Evolutionary conservation across 495 filamentous ascomycete species (phyloP).

Genomic region (Xylaria cubensis): DNA sequence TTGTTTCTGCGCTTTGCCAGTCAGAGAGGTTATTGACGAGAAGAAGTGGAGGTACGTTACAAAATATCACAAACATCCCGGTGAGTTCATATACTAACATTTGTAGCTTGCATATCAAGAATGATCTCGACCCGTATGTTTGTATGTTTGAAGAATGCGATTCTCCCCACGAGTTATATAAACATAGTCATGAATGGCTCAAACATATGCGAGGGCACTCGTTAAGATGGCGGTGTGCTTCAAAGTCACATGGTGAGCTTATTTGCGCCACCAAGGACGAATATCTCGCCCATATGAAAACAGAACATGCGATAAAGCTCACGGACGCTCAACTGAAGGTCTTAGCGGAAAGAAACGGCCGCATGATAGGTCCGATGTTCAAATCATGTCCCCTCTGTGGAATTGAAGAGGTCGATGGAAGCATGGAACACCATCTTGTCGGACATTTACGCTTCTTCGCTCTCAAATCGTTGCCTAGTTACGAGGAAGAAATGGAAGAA

Average conservation of each 20-base stretch:
- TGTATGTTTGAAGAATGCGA: constrained; percentile 16
- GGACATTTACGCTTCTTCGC: constrained; percentile 2
- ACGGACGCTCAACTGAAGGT: constrained; percentile 1
- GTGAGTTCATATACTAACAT: background rate
- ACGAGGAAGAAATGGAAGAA: background rate
- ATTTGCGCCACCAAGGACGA: background rate
- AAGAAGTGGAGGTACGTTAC: constrained; percentile 11
- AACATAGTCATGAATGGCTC: background rate
- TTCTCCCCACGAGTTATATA: background rate
- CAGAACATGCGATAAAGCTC: background rate
- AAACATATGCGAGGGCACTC: constrained; percentile 10
- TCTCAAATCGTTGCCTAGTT: constrained; percentile 13
- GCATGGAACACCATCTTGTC: constrained; percentile 5
- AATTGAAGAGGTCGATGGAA: background rate
- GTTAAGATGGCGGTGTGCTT: background rate
- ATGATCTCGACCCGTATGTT: constrained; percentile 17
- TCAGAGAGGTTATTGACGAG: background rate
- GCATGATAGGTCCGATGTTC: background rate
- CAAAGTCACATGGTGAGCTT: constrained; percentile 3
- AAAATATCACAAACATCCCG: too few relatives aligned
- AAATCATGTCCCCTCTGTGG: constrained; percentile 12
- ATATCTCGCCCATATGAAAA: constrained; percentile 10
- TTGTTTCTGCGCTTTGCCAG: constrained; percentile 11
- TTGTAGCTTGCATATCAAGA: background rate
- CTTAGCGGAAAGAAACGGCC: constrained; percentile 3